Conservation (phyloP, 78 protist species). For the Dictyostelium discoideum region DNA sequence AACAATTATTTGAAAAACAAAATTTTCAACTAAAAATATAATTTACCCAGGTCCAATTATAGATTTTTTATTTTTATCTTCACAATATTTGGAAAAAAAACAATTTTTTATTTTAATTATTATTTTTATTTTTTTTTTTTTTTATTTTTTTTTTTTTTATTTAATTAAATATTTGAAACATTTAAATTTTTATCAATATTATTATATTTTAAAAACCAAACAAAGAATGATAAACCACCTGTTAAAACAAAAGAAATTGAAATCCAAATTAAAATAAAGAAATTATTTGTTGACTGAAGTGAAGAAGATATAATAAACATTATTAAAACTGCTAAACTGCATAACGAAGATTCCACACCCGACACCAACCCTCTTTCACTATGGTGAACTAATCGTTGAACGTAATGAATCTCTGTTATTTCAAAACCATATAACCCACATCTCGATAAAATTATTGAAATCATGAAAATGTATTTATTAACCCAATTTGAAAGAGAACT, state of each 20-base stretch:
- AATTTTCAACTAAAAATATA: no score
- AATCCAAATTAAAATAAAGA: slow-evolving; percentile 26
- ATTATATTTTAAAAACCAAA: slow-evolving; percentile 27
- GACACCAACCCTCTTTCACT: slow-evolving; percentile 21
- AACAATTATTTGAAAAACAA: no score
- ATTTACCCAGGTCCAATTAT: no score
- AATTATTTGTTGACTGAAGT: not conserved
- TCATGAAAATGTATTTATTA: slow-evolving; percentile 2
- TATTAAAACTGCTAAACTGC: slow-evolving; percentile 2
- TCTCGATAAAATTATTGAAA: slow-evolving; percentile 29
- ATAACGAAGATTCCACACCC: slow-evolving; percentile 49
- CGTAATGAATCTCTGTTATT: slow-evolving; percentile 20
- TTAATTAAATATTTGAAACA: not conserved
- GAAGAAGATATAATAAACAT: not conserved
- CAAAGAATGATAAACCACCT: slow-evolving; percentile 17
- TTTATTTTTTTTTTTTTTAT: not conserved
- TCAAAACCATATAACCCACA: slow-evolving; percentile 61
- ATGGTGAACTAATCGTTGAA: slow-evolving; percentile 29
- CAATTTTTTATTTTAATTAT: no score
- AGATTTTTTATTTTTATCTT: no score
- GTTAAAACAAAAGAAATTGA: slow-evolving; percentile 10
- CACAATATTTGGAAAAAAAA: no score
- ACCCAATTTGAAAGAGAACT: no score
- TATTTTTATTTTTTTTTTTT: not conserved
- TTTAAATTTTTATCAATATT: not conserved